Base-by-base conservation (phyloP, 2,329 filamentous ascomycete genomes). In the Penicillium sp. region DNA sequence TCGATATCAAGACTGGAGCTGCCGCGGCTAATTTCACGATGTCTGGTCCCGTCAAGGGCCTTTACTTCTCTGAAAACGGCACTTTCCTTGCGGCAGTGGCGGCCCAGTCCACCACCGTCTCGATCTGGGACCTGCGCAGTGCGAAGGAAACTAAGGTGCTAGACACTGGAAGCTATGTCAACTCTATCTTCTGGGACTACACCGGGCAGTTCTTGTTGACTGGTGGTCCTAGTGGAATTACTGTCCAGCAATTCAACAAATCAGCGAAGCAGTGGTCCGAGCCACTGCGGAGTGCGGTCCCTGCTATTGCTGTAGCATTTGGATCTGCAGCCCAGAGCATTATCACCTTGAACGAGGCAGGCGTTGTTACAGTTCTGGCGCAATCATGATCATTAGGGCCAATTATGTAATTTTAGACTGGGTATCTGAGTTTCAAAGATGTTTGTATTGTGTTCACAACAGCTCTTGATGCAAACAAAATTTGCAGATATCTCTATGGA, bases 11-110 rank as follows among this genome's bases (percentile, higher is more conserved):
- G 72, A 88, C 84, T 0, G 87, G 91, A 34, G 83, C 86, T 54
- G 81, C 85, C 60, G 89, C 90, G 26, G 90, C 90, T 26, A 85
- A 83, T 50, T 96, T 95, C 71, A 77, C 79, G 7, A 73, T 79
- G 54, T 68, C 73, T 23, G 84, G 85, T 0, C 85, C 91, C 0
- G 81, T 96, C 3, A 84, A 89, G 63, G 83, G 85, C 10, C 76
- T 99, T 38, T 81, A 83, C 53, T 99, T 99, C 74, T 96, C 92
- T 0, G 94, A 99, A 72, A 99, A 99, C 64, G 94, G 94, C 23
- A 96, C 89, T 65, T 97, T 92, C 90, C 86, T 99, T 59, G 93
- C 93, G 1, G 88, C 90, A 5, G 86, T 87, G 7, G 85, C 87
- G 53, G 86, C 90, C 71, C 86, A 85, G 28, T 89, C 91, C 59